phyloP scores from a whole-genome alignment of 768 basidiomycete species.

The Clathrus columnatus region DNA sequence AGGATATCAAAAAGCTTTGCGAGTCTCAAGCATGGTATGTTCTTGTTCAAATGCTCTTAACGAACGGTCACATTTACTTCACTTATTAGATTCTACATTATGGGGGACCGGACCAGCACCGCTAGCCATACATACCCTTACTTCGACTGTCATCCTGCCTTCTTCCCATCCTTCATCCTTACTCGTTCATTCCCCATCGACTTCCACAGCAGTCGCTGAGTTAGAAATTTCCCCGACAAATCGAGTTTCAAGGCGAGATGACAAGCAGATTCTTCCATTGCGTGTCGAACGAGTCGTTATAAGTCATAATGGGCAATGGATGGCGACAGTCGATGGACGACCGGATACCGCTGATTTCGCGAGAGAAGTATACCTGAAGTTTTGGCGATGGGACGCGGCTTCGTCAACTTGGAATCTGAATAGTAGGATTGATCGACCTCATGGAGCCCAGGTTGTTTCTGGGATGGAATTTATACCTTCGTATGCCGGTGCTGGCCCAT shows the following conservation, averaged over 20 bases:
- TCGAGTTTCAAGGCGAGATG: conserved; percentile 73
- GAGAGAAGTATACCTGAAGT: conserved; percentile 71
- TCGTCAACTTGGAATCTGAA: conserved; percentile 64
- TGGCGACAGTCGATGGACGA: conserved; percentile 82
- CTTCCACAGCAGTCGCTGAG: conserved; percentile 68
- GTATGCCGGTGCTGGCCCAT: conserved; percentile 22
- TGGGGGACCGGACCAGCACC: conserved; percentile 35
- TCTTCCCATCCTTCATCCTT: conserved; percentile 95
- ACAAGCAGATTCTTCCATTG: conserved; percentile 64
- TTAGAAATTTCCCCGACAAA: conserved; percentile 93
- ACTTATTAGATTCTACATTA: conserved; percentile 32
- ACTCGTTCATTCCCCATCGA: conserved; percentile 75
- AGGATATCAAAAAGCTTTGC: conserved; percentile 66
- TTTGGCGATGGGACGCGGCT: conserved; percentile 80
- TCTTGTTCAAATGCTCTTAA: neutral
- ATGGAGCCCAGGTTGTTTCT: conserved; percentile 55
- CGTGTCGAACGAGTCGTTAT: conserved; percentile 64
- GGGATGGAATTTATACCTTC: conserved; percentile 61
- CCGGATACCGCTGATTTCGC: conserved; percentile 57
- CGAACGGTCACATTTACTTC: conserved; percentile 28
- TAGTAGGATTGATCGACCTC: conserved; percentile 84
- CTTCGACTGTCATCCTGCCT: conserved; percentile 75
- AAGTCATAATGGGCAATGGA: conserved; percentile 70
- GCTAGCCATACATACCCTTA: conserved; percentile 64
- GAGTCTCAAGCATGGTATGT: conserved; percentile 67